Conservation (phyloP, 345 rosid species). For the Raphanus raphanistrum region DNA sequence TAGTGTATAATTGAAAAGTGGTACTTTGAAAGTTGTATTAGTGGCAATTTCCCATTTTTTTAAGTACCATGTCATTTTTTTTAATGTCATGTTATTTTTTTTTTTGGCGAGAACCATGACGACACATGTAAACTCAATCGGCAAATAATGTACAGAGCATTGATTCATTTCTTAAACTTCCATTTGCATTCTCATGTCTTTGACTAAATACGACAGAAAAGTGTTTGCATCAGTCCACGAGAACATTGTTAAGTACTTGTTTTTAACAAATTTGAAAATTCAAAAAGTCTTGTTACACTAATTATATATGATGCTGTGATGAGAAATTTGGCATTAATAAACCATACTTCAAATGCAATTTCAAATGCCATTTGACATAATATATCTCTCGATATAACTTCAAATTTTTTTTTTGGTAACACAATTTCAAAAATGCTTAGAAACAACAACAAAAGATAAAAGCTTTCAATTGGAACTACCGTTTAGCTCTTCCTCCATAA, state of each 20-base stretch:
- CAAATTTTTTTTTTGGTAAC: too few species aligned
- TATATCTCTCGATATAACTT: not conserved
- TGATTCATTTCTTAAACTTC: not conserved
- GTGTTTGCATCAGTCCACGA: not conserved
- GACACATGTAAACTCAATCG: too few species aligned
- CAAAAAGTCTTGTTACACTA: not conserved
- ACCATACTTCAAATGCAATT: not conserved
- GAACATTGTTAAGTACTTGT: not conserved
- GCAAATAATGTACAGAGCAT: too few species aligned
- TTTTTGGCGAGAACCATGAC: too few species aligned
- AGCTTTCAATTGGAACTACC: slow-evolving; percentile 19
- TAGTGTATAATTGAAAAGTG: too few species aligned
- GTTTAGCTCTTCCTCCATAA: slow-evolving; percentile 47
- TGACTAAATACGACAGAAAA: not conserved
- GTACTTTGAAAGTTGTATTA: too few species aligned
- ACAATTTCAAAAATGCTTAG: not conserved
- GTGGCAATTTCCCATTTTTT: too few species aligned
- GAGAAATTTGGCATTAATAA: not conserved
- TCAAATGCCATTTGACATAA: not conserved
- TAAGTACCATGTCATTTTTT: too few species aligned
- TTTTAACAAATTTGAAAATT: not conserved
- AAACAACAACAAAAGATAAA: slow-evolving; percentile 2
- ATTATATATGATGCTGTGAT: not conserved
- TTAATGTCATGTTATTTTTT: too few species aligned
- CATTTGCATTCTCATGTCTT: not conserved